Evolutionary conservation across 129 eudicot species (phyloP), one percentile per base, ranked within the genome.

Genomic region (Erigeron canadensis): DNA sequence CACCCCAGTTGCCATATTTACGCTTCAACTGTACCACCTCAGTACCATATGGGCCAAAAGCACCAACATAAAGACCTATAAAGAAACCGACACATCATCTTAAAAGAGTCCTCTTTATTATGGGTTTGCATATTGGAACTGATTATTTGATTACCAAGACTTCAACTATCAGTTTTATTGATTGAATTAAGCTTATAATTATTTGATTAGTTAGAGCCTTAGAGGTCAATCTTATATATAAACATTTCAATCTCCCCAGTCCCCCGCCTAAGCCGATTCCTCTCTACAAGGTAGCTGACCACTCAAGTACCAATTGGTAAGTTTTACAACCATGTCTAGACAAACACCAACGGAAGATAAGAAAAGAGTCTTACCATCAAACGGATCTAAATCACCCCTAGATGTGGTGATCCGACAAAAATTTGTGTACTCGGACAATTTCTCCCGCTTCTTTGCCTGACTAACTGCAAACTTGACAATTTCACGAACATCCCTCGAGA

Each of bases 1-100:
- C 81, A 78, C 84, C 89, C 99, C 99, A 95, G 70, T 84, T 91
- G 71, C 99, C 99, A 84, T 87, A 95, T 78, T 90, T 95, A 60
- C 96, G 97, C 81, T 86, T 90, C 63, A 95, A 79, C 43, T 95
- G 99, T 51, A 95, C 97, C 23, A 95, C 87, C 83, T 95, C 99
- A 44, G 99, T 81, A 19, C 97, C 99, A 83, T 84, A 90, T 67
- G 97, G 99, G 46, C 97, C 99, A 84, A 95, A 95, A 22, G 99
- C 89, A 81, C 99, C 99, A 63, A 95, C 92, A 80, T 88, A 95
- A 53, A 95, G 86, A 16, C 98, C 98, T 93, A 65, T 48, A 80
- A 4, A 44, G 37, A 73, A 77, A 71, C 75, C 57, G 66, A 40
- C 13, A 7, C 0, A 28, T 10, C 12, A 15, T 54, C 38, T 41